These are phyloP conservation scores for Leptographium galeiforme DNA, from an alignment of 2,329 filamentous ascomycete genomes.

Conservation along the genomic window DNA sequence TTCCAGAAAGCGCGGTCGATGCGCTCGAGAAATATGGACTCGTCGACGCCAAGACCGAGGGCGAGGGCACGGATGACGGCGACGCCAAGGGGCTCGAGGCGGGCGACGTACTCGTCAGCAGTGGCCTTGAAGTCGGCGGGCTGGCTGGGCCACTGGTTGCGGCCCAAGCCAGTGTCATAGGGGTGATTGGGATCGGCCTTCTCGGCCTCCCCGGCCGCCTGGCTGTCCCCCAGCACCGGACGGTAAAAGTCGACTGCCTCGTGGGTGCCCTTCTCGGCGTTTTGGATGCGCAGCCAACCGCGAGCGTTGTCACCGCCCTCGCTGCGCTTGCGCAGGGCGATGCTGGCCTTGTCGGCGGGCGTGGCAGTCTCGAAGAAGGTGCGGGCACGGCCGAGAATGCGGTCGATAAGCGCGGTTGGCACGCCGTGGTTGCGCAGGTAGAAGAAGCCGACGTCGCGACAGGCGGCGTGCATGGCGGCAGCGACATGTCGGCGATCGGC, in stretches of 20 bases:
- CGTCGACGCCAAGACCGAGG: background rate
- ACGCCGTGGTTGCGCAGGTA: conserved; percentile 39
- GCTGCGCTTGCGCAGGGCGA: background rate
- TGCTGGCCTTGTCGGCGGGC: background rate
- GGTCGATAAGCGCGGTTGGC: conserved; percentile 15
- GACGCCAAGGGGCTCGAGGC: background rate
- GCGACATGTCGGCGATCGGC: background rate
- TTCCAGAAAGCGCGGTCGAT: conserved; percentile 5
- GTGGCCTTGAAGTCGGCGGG: background rate
- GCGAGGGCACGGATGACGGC: background rate
- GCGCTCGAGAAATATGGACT: conserved; percentile 2
- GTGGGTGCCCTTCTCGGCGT: conserved; percentile 1
- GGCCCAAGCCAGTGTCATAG: conserved; percentile 1
- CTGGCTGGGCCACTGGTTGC: conserved; percentile 1
- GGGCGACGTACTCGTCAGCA: conserved; percentile 1
- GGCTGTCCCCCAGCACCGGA: background rate
- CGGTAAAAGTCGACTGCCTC: conserved; percentile 5
- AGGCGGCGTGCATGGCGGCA: background rate
- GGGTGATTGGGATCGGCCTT: background rate
- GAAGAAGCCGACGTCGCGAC: conserved; percentile 26
- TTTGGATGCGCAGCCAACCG: conserved; percentile 3
- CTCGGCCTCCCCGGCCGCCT: background rate
- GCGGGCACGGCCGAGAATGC: conserved; percentile 4
- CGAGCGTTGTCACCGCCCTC: conserved; percentile 5
- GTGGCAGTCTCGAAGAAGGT: conserved; percentile 2